phyloP scores from a whole-genome alignment of 73 alveolate species.

The Chromera velia region DNA sequence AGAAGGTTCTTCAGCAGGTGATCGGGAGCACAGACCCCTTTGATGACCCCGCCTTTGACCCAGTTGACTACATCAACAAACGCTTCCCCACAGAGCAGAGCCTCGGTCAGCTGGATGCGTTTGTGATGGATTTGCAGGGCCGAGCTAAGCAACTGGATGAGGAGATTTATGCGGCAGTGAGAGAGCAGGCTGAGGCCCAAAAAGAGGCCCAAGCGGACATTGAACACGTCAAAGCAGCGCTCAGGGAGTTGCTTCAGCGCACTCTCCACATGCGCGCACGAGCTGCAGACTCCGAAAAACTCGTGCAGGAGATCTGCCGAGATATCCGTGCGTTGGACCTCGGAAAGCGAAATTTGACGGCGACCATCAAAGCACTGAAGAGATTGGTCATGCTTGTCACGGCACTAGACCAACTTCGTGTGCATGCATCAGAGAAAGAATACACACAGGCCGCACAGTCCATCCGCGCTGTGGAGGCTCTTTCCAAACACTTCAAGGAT shows the following conservation, averaged over 20 bases:
- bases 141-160: not conserved
- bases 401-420: constrained; percentile 79
- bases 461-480: constrained; percentile 79
- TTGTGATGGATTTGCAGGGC: not conserved
- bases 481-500: constrained; percentile 79
- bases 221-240: not conserved
- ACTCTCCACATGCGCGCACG: not conserved
- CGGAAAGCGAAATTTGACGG: constrained; percentile 80
- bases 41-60: not conserved
- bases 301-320: constrained; percentile 57
- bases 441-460: constrained; percentile 78
- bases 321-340: constrained; percentile 74
- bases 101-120: not conserved
- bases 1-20: too few relatives aligned
- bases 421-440: constrained; percentile 65
- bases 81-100: not conserved
- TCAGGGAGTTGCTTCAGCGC: not conserved
- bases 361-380: constrained; percentile 72
- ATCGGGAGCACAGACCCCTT: not conserved
- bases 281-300: not conserved
- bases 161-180: not conserved
- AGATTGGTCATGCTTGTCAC: constrained; percentile 79
- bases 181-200: not conserved
- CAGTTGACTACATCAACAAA: not conserved
- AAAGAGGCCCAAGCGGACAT: not conserved